phyloP scores from a whole-genome alignment of 768 basidiomycete genomes.

The Boletus rufocinnamomeus region DNA sequence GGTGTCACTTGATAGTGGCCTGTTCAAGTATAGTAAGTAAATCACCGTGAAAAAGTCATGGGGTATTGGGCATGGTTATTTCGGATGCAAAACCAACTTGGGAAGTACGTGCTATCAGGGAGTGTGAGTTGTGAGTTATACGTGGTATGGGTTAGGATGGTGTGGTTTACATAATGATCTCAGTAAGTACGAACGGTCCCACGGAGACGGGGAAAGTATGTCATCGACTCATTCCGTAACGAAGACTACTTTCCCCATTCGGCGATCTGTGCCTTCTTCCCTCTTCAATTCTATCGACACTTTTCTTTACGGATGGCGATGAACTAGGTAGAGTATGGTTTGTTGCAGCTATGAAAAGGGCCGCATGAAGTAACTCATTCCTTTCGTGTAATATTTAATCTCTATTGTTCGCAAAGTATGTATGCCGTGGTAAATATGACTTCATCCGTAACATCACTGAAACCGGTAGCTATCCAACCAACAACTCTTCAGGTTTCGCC shows the following conservation, averaged over 20 bases:
- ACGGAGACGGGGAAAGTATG: no score
- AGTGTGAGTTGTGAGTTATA: no score
- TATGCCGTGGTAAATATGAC: not conserved
- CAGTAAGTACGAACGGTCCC: no score
- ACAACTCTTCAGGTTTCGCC: not conserved
- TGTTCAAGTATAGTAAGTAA: no score
- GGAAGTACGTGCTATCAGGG: no score
- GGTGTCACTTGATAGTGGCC: no score
- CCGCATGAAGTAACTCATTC: not conserved
- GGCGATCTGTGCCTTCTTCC: not conserved
- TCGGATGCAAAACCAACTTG: no score
- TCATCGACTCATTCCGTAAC: no score
- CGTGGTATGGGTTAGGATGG: no score
- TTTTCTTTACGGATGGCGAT: not conserved
- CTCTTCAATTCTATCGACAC: not conserved
- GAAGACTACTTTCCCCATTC: not conserved
- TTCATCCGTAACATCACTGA: not conserved
- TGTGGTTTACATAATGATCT: no score
- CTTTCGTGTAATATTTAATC: not conserved
- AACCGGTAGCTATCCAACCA: not conserved
- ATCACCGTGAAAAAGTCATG: no score
- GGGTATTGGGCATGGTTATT: no score
- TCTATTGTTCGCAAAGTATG: not conserved
- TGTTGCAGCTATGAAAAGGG: not conserved
- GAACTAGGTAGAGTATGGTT: not conserved